Evolutionary conservation across 345 rosid species (phyloP).

Genomic region (Leavenworthia alabamica): DNA sequence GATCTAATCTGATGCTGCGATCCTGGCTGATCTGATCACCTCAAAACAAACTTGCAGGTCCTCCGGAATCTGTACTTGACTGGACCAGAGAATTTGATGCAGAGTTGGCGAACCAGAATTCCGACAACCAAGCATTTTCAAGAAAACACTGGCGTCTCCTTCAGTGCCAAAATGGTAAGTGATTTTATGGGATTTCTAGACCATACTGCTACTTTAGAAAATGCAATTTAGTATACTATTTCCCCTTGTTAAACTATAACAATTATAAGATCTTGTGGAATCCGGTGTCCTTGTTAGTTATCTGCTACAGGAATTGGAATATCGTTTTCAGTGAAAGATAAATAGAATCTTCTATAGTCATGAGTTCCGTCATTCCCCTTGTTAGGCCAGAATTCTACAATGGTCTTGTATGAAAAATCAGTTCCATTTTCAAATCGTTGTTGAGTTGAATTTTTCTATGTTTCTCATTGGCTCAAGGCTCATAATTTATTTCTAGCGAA

Average conservation of each 20-base stretch:
- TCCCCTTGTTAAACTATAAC: background rate
- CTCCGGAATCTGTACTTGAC: constrained; percentile 73
- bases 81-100: constrained; percentile 88
- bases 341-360: background rate
- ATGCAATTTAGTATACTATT: background rate
- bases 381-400: background rate
- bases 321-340: background rate
- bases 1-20: background rate
- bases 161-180: constrained; percentile 94
- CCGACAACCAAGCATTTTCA: constrained; percentile 81
- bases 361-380: background rate
- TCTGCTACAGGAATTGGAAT: constrained; percentile 2
- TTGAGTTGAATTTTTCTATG: background rate
- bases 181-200: constrained; percentile 14
- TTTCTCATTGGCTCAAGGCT: background rate
- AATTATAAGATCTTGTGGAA: constrained; percentile 2
- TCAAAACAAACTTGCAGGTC: constrained; percentile 49
- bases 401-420: background rate
- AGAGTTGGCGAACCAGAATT: constrained; percentile 67
- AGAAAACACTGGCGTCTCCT: constrained; percentile 98
- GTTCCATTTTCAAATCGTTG: background rate
- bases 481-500: background rate
- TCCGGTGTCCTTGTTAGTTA: background rate
- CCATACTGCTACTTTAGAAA: constrained; percentile 1
- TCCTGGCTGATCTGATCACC: constrained; percentile 21